Evolutionary conservation across 225 moss, liverwort and hornwort species (phyloP), one percentile per base, ranked within the genome.

Genomic region (Lunularia cruciata): DNA sequence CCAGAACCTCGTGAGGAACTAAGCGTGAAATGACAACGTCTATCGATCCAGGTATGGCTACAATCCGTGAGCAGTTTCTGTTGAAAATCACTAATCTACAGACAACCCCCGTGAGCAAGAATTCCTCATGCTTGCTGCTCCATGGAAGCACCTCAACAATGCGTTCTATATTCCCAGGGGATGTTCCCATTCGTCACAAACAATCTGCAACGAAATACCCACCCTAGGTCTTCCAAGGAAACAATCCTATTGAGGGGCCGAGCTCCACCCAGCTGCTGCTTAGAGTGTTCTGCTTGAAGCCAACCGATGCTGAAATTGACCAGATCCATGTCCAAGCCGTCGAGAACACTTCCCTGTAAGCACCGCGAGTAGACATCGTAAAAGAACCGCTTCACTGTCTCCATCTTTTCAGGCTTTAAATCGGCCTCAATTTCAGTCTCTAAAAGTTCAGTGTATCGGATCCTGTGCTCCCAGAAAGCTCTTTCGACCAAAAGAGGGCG

Each of bases 271-370:
- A 87, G 66, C 20, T 84, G 79, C 60, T 65, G 64, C 12, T 58
- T 75, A 8, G 45, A 69, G 54, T 77, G 71, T 37, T 82, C 70
- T 36, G 62, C 68, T 75, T 82, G 82, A 57, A 87, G 67, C 64
- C 81, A 68, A 3, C 71, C 63, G 74, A 84, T 65, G 69, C 81
- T 75, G 70, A 79, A 87, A 26, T 81, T 63, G 39, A 84, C 79
- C 63, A 87, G 69, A 65, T 87, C 82, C 87, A 87, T 84, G 45
- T 84, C 84, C 72, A 87, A 53, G 8, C 56, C 87, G 58, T 76
- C 58, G 63, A 82, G 84, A 38, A 79, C 69, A 48, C 84, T 87
- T 22, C 64, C 30, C 16, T 72, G 40, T 65, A 87, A 73, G 72
- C 82, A 77, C 69, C 45, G 53, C 14, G 78, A 74, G 66, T 87